These are phyloP conservation scores for Microdochium nivale DNA, from an alignment of 2,329 filamentous ascomycete species.

Conservation along the genomic window DNA sequence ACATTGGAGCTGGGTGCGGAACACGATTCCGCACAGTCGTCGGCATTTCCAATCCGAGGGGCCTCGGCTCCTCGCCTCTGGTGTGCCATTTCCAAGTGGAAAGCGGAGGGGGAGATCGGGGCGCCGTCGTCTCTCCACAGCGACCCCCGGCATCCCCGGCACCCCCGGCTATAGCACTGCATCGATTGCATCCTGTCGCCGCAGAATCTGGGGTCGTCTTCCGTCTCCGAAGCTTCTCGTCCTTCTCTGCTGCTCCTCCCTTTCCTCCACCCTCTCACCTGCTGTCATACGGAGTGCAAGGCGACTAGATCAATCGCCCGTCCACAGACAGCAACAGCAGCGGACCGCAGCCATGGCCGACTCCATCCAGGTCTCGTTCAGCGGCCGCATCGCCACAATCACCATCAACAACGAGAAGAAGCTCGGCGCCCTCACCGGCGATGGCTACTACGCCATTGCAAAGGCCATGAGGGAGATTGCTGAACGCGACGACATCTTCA, in stretches of 20 bases:
- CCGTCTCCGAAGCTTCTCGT: background rate
- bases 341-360: slow-evolving; percentile 27
- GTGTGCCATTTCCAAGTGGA: too few relatives aligned
- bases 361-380: slow-evolving; percentile 47
- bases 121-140: too few relatives aligned
- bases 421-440: slow-evolving; percentile 70
- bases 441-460: slow-evolving; percentile 71
- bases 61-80: too few relatives aligned
- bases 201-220: background rate
- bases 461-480: slow-evolving; percentile 70
- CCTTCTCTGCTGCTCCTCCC: background rate
- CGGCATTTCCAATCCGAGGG: too few relatives aligned
- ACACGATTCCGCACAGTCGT: too few relatives aligned
- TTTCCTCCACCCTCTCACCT: background rate
- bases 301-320: too few relatives aligned
- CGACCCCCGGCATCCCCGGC: background rate
- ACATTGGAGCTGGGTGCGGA: too few relatives aligned
- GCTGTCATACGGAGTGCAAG: background rate
- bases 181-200: background rate
- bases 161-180: background rate
- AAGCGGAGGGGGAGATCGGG: too few relatives aligned
- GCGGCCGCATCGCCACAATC: slow-evolving; percentile 68
- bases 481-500: slow-evolving; percentile 66
- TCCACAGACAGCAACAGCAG: too few relatives aligned
- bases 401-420: slow-evolving; percentile 80